Evolutionary conservation across 1,284 basidiomycete genomes (phyloP).

Genomic region (Coriolopsis trogii): DNA sequence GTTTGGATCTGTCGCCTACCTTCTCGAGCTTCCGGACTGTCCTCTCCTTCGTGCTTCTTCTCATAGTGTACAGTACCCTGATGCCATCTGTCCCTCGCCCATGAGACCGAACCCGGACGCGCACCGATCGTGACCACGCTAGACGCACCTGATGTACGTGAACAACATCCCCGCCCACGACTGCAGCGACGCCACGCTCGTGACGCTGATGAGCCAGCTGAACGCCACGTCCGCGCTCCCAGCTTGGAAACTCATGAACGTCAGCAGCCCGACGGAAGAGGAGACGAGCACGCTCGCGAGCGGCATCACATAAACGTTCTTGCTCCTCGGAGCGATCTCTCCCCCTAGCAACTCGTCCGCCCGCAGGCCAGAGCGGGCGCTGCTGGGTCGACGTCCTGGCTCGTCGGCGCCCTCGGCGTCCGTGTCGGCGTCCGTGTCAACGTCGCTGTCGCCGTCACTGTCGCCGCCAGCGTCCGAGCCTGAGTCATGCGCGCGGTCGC

Average conservation of each 20-base stretch:
- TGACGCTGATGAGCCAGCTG: slow-evolving; percentile 29
- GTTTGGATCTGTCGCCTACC: slow-evolving; percentile 23
- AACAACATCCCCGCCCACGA: slow-evolving; percentile 35
- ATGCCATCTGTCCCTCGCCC: slow-evolving; percentile 24
- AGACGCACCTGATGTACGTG: slow-evolving; percentile 33
- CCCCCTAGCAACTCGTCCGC: slow-evolving; percentile 2
- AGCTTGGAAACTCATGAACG: slow-evolving; percentile 25
- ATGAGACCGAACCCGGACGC: no score
- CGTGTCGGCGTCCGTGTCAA: background rate
- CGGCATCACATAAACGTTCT: slow-evolving; percentile 27
- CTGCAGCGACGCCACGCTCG: slow-evolving; percentile 34
- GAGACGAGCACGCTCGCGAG: slow-evolving; percentile 30
- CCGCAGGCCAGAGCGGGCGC: background rate
- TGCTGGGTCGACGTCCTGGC: background rate
- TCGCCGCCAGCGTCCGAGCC: slow-evolving; percentile 9
- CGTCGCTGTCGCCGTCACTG: background rate
- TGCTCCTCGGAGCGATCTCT: background rate
- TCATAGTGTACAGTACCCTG: slow-evolving; percentile 32
- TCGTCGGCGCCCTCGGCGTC: no score
- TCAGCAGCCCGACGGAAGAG: slow-evolving; percentile 28
- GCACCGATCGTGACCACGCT: no score
- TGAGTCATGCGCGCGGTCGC: slow-evolving; percentile 1
- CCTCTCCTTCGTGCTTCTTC: slow-evolving; percentile 16
- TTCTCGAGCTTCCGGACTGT: slow-evolving; percentile 2
- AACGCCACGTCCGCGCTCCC: slow-evolving; percentile 26